Evolutionary conservation across 2,329 filamentous ascomycete species (phyloP).

Genomic region (Dactylellina haptotyla): DNA sequence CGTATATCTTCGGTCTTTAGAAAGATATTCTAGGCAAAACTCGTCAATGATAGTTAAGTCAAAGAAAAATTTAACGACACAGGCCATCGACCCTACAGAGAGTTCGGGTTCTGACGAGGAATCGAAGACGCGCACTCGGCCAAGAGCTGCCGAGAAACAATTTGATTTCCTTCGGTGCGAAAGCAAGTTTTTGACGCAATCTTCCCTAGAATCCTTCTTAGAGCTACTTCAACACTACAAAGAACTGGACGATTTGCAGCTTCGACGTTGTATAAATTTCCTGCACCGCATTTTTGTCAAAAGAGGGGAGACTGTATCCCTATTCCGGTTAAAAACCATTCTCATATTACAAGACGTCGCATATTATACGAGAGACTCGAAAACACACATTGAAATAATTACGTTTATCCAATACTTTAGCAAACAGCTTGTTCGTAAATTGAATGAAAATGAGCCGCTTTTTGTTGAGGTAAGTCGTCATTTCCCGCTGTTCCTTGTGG

Average conservation of each 20-base stretch:
- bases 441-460: conserved; percentile 84
- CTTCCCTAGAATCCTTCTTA: conserved; percentile 88
- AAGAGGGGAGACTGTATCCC: conserved; percentile 85
- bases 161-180: conserved; percentile 92
- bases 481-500: not conserved
- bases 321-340: conserved; percentile 91
- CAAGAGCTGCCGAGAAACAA: conserved; percentile 80
- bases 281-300: conserved; percentile 96
- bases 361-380: conserved; percentile 82
- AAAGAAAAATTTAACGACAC: conserved; percentile 58
- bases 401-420: conserved; percentile 86
- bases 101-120: conserved; percentile 77
- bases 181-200: conserved; percentile 81
- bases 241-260: conserved; percentile 79
- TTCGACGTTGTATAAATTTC: conserved; percentile 92
- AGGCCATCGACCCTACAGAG: conserved; percentile 65
- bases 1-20: conserved; percentile 89
- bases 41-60: conserved; percentile 92
- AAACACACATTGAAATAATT: conserved; percentile 88
- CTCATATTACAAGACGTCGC: conserved; percentile 89
- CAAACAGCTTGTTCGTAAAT: conserved; percentile 81
- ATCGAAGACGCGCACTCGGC: conserved; percentile 76
- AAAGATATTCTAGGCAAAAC: conserved; percentile 94
- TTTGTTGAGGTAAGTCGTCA: conserved; percentile 74
- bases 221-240: conserved; percentile 80